Percentiles rank a stretch among this genome's conserved stretches.
Evolutionary conservation across 202 grass and related monocot genomes (phyloP).

Genomic region (Elaeis oleifera): DNA sequence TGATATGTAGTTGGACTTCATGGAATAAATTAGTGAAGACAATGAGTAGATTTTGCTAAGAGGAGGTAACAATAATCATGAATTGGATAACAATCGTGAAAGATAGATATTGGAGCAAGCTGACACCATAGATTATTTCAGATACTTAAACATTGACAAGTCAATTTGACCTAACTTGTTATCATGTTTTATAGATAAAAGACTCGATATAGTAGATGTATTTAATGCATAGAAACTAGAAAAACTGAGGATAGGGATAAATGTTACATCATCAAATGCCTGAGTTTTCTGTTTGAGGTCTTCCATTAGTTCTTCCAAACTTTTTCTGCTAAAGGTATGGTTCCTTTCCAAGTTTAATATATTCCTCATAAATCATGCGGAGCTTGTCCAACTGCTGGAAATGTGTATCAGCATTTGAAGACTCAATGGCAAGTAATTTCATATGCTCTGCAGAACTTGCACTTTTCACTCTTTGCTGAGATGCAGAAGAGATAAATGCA

Average conservation of each 20-base stretch:
- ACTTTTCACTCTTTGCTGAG: constrained; percentile 79
- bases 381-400: constrained; percentile 82
- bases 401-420: constrained; percentile 47
- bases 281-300: constrained; percentile 68
- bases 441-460: constrained; percentile 49
- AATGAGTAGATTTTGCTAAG: no score
- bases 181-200: no score
- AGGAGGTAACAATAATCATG: no score
- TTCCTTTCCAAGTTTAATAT: constrained; percentile 60
- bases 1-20: no score
- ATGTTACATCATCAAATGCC: constrained; percentile 64
- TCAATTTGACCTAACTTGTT: no score
- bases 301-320: constrained; percentile 52
- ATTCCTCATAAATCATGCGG: constrained; percentile 60
- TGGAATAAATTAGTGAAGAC: no score
- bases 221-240: not conserved
- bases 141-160: no score
- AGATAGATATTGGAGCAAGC: no score
- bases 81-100: no score
- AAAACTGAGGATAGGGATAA: constrained; percentile 18
- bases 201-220: no score
- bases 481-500: constrained; percentile 25
- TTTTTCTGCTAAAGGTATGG: constrained; percentile 74
- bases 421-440: constrained; percentile 51
- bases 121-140: no score